phyloP scores from a whole-genome alignment of 306 rosid species.

The Glycyrrhiza uralensis region DNA sequence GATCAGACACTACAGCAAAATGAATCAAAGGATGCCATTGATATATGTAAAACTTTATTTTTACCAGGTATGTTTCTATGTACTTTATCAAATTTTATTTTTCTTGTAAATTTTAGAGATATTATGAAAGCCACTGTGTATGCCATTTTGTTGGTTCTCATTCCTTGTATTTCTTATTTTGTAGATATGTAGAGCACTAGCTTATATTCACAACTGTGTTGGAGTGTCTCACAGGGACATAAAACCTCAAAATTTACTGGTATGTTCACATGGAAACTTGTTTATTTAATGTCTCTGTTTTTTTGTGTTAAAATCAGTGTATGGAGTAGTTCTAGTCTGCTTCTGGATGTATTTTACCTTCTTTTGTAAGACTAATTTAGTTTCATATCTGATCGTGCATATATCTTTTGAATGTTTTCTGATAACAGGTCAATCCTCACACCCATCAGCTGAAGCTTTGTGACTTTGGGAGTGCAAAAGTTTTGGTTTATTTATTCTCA shows the following conservation, averaged over 20 bases:
- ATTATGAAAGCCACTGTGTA: neutral
- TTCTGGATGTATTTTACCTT: neutral
- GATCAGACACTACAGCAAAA: constrained; percentile 72
- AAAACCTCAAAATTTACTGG: constrained; percentile 83
- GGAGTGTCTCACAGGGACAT: constrained; percentile 86
- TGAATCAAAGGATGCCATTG: constrained; percentile 79
- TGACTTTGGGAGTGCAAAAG: constrained; percentile 93
- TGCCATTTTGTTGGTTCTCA: constrained; percentile 5
- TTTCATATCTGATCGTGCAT: neutral
- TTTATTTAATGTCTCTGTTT: neutral
- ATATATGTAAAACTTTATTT: constrained; percentile 73
- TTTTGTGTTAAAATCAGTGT: neutral
- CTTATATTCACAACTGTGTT: constrained; percentile 66
- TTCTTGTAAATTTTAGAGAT: neutral
- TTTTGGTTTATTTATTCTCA: constrained; percentile 57
- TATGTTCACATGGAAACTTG: constrained; percentile 29
- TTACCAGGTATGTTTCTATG: constrained; percentile 59
- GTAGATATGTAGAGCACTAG: constrained; percentile 70
- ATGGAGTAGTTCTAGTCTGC: neutral
- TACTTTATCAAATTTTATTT: neutral
- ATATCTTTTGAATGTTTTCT: constrained; percentile 19
- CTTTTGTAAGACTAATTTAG: neutral
- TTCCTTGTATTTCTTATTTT: constrained; percentile 1
- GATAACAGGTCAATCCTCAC: constrained; percentile 72
- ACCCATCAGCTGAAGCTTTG: constrained; percentile 84